Evolutionary conservation across 345 rosid genomes (phyloP).

Genomic region (Carallia pectinifolia): DNA sequence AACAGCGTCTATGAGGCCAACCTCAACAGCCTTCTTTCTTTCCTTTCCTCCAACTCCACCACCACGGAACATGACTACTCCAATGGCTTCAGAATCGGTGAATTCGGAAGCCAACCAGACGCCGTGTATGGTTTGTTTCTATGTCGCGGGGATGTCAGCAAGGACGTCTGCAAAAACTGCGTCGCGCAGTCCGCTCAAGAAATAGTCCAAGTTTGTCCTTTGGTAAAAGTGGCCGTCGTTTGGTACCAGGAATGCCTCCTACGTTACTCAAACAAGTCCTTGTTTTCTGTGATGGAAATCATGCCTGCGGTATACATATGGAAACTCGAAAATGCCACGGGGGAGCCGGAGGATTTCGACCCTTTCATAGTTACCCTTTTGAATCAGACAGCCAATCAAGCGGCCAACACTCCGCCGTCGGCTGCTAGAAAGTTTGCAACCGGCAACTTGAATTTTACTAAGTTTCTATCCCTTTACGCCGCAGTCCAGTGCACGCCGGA

Average conservation of each 20-base stretch:
- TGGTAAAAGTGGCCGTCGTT: slow-evolving; percentile 19
- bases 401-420: neutral
- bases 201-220: slow-evolving; percentile 21
- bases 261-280: too few species aligned
- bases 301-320: neutral
- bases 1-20: slow-evolving; percentile 23
- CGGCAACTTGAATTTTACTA: slow-evolving; percentile 13
- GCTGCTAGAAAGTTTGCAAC: slow-evolving; percentile 25
- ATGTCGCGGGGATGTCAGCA: neutral
- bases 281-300: neutral
- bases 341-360: neutral
- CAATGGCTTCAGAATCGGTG: neutral
- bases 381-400: slow-evolving; percentile 9
- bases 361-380: neutral
- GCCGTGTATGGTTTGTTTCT: slow-evolving; percentile 20
- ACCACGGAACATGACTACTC: neutral
- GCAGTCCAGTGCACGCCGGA: slow-evolving; percentile 59
- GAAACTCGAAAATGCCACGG: neutral
- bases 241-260: slow-evolving; percentile 25
- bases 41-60: neutral
- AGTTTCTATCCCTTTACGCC: slow-evolving; percentile 21
- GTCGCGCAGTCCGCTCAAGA: neutral
- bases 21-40: slow-evolving; percentile 10
- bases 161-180: slow-evolving; percentile 18
- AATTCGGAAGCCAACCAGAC: neutral